Percentiles rank a stretch among this genome's conserved stretches.
Evolutionary conservation across 2,329 filamentous ascomycete species (phyloP).

Genomic region (Corynespora cassiicola): DNA sequence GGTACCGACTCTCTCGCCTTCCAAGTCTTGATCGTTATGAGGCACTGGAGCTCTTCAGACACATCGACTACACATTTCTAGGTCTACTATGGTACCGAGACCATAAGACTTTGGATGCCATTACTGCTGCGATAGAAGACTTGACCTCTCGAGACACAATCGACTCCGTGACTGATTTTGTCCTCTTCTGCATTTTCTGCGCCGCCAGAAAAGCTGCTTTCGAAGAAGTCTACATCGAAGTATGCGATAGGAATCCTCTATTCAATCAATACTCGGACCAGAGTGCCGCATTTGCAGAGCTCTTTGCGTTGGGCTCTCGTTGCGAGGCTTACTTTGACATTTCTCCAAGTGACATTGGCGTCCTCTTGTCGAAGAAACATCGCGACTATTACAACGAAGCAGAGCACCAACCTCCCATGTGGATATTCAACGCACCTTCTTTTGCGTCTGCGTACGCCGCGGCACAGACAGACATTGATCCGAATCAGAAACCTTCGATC

Average conservation of each 20-base stretch:
- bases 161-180: conserved; percentile 56
- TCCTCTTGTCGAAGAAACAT: conserved; percentile 45
- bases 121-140: conserved; percentile 34
- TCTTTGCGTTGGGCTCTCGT: conserved; percentile 68
- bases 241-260: conserved; percentile 67
- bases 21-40: conserved; percentile 27
- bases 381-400: conserved; percentile 48
- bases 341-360: conserved; percentile 43
- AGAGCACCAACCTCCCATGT: conserved; percentile 57
- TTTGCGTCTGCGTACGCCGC: conserved; percentile 60
- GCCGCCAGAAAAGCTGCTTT: conserved; percentile 63
- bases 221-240: conserved; percentile 69
- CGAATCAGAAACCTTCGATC: conserved; percentile 50
- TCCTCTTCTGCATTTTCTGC: conserved; percentile 65
- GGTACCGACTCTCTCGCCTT: conserved; percentile 41
- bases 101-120: conserved; percentile 33
- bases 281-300: conserved; percentile 68
- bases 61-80: conserved; percentile 33
- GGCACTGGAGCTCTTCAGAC: conserved; percentile 38
- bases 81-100: conserved; percentile 38
- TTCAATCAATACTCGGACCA: conserved; percentile 68
- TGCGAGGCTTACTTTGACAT: conserved; percentile 70
- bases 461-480: conserved; percentile 61
- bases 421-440: conserved; percentile 57
- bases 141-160: conserved; percentile 26